Conservation (phyloP, 176 grass and related monocot genomes). For the Carex scoparia region DNA sequence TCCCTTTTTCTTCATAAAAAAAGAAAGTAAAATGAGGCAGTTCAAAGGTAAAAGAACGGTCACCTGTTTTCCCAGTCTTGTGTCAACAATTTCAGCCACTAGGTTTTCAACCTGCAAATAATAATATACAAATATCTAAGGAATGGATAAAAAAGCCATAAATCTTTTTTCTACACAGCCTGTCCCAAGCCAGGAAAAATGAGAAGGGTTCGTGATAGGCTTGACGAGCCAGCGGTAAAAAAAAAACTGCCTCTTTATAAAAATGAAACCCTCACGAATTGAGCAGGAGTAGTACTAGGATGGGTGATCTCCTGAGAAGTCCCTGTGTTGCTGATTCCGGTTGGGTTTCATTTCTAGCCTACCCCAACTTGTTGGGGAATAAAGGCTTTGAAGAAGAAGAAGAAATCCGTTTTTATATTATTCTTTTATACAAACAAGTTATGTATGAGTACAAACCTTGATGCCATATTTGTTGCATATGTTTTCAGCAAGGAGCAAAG, state of each 20-base stretch:
- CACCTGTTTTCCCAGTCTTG: slow-evolving; percentile 81
- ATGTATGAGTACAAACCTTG: slow-evolving; percentile 49
- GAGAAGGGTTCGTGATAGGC: too few species aligned
- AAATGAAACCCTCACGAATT: too few species aligned
- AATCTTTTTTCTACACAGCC: neutral
- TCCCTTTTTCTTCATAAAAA: neutral
- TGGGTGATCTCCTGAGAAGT: too few species aligned
- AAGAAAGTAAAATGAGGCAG: neutral
- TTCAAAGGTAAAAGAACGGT: slow-evolving; percentile 16
- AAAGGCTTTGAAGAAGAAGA: too few species aligned
- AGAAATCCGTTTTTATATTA: neutral
- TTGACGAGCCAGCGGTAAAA: too few species aligned
- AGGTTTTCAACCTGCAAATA: slow-evolving; percentile 68
- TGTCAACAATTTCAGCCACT: slow-evolving; percentile 96
- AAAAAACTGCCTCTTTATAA: too few species aligned
- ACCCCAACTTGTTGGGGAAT: too few species aligned
- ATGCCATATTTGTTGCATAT: slow-evolving; percentile 84
- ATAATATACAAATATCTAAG: slow-evolving; percentile 2
- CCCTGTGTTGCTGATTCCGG: too few species aligned
- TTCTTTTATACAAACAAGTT: slow-evolving; percentile 22
- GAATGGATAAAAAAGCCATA: neutral
- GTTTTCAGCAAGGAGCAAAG: slow-evolving; percentile 86
- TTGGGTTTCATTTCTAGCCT: too few species aligned
- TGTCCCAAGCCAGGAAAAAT: too few species aligned
- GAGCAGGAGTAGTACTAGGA: too few species aligned